Base-by-base conservation (phyloP, 371 early-diverging fungal species). In the Rhizopus delemar region DNA sequence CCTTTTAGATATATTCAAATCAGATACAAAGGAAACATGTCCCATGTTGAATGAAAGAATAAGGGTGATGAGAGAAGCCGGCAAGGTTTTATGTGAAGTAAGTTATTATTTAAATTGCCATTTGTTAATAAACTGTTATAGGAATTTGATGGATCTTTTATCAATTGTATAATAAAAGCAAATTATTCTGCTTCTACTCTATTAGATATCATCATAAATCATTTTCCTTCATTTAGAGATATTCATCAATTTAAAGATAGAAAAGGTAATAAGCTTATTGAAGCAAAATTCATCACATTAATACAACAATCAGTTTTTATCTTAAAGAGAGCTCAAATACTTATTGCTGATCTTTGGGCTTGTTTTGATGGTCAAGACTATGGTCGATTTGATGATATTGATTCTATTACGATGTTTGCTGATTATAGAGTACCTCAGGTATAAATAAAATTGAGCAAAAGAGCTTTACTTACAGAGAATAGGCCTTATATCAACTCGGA, bases 341-440 rank as follows among this genome's bases (percentile, higher is more conserved):
- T 95, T 43, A 86, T 91, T n/a, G 95, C 93, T 48, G 95, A 95
- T 63, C 66, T 92, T 33, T 95, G 87, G 93, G 92, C 91, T 11
- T 93, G 93, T 59, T 94, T 94, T 60, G 89, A 92, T 68, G 90
- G 91, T 33, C 38, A 73, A 60, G 66, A 70, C 0, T 67, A 66
- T 52, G 93, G 94, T 2, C 45, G 64, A 6, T 93, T 93, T 68
- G 49, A 74, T 28, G 92, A 93, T 65, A 93, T 95, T 68, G 90
- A 90, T 65, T 57, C 74, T 4, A 83, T 95, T 51, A 95, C 95
- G 15, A 95, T 95, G 93, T 93, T 95, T 87, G 95, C 95, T 5
- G 95, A 95, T 74, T 95, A 95, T 61, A 80, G 93, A 60, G 28
- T 49, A 43, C 45, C 29, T 49, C 33, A 55, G 53, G 55, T 75